Base-by-base conservation (phyloP, 176 grass and related monocot species). In the Rhipidocladum racemiflorum region DNA sequence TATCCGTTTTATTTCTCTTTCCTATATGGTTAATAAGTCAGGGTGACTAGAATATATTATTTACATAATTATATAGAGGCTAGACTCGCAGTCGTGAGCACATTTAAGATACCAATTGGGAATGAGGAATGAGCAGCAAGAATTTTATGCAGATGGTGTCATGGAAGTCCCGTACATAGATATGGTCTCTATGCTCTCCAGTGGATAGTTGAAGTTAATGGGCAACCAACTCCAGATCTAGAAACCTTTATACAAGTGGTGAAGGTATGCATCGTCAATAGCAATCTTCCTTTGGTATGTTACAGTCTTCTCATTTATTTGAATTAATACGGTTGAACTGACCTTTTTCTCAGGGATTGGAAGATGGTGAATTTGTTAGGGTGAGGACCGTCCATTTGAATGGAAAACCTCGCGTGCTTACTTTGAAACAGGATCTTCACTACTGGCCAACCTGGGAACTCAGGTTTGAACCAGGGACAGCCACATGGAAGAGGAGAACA, bases 391-490 rank as follows among this genome's bases (percentile, higher is more conserved):
- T 99, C 62, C 92, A 95, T 74, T 85, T 99, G 72, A 99, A 99
- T 80, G 96, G 96, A 68, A 99, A 95, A 80, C 96, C 96, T 61
- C 96, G 93, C 0, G 96, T 99, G 32, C 85, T 99, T 59, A 93
- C 92, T 53, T 65, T 99, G 76, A 99, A 99, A 76, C 96, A 99
- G 86, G 89, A 99, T 69, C 87, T 99, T 91, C 97, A 93, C 83
- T 99, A 99, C 77, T 99, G 97, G 97, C 97, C 97, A 4, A 93
- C 93, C 4, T 99, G 97, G 97, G 93, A 99, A 39, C 93, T 99
- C 70, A 91, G 63, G 56, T 99, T 99, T 71, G 89, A 99, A 77
- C 93, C 89, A 46, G 97, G 93, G 70, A 93, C 80, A 23, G 91
- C 93, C 43, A 93, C 87, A 57, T 99, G 97, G 97, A 69, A 88